Evolutionary conservation across 1,139 yeast genomes (phyloP), one percentile per base, ranked within the genome.

Genomic region (Taphrina populina): DNA sequence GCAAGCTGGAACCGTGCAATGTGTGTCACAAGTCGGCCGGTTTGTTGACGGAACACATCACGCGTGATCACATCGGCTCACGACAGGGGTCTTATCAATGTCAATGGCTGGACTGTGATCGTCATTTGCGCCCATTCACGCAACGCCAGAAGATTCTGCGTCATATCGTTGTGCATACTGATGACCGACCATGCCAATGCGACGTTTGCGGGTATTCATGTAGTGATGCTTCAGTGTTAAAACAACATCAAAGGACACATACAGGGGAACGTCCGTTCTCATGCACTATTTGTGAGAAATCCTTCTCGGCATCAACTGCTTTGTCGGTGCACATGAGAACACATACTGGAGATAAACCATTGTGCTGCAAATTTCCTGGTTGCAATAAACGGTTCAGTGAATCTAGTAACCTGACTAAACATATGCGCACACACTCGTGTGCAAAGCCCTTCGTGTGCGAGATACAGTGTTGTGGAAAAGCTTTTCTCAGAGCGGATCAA

Each of bases 341-440:
- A 0, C 98, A 92, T 66, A 86, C 95, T 0, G 97, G 97, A 3
- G 96, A 84, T 61, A 87, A 86, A 68, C 97, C 97, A 1, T 73
- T 88, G 62, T 72, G 70, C 43, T 92, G 98, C 69, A 83, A 82
- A 62, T 78, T 79, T 71, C 87, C 87, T 1, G 85, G 88, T 0
- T 92, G 98, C 68, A 83, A 80, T 21, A 88, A 87, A 68, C 72
- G 88, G 54, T 92, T 92, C 66, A 83, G 94, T 59, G 97, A 92
- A 67, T 82, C 92, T 43, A 84, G 95, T 13, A 90, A 92, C 66
- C 73, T 90, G 63, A 83, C 88, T 21, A 92, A 92, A 65, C 98
- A 92, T 68, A 79, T 87, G 82, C 84, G 79, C 65, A 68, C 68
- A 1, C 72, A 69, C 56, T 58, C 59, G n/a, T 58, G 58, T 5